Percentiles rank a stretch among this genome's conserved stretches.
Conservation (phyloP, 768 basidiomycete genomes). For the Calocybe indica region DNA sequence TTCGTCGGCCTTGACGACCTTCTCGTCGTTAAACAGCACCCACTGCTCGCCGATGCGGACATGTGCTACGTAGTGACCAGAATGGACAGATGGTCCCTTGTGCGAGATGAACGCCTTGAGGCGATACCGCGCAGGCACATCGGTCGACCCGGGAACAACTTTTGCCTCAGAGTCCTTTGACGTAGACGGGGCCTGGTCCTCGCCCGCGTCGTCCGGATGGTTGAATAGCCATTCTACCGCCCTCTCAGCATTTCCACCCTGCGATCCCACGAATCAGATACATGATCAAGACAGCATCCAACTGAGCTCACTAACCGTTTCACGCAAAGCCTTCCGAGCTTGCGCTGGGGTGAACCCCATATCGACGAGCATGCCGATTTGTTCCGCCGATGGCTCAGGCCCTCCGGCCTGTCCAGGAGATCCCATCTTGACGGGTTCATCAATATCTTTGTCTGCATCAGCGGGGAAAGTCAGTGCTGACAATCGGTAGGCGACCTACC, state of each 20-base stretch:
- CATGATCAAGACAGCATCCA: background rate
- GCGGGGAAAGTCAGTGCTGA: background rate
- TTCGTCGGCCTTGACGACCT: slow-evolving; percentile 84
- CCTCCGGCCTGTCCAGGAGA: slow-evolving; percentile 16
- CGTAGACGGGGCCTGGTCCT: slow-evolving; percentile 31
- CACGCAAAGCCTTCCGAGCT: slow-evolving; percentile 78
- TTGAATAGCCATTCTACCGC: slow-evolving; percentile 97
- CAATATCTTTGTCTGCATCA: slow-evolving; percentile 59
- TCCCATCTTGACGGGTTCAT: slow-evolving; percentile 54
- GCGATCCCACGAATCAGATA: background rate
- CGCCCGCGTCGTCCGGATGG: slow-evolving; percentile 83
- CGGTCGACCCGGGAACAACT: slow-evolving; percentile 39
- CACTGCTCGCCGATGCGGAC: slow-evolving; percentile 57
- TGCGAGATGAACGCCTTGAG: slow-evolving; percentile 96
- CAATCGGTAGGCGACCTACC: slow-evolving; percentile 36
- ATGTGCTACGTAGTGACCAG: slow-evolving; percentile 90
- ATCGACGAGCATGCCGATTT: slow-evolving; percentile 69
- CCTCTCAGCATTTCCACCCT: slow-evolving; percentile 74
- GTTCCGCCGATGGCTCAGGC: slow-evolving; percentile 61
- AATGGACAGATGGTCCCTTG: slow-evolving; percentile 94
- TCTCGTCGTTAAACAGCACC: slow-evolving; percentile 96
- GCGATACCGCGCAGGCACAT: slow-evolving; percentile 69
- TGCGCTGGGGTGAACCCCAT: slow-evolving; percentile 91
- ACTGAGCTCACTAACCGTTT: slow-evolving; percentile 56
- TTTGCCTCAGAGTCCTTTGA: slow-evolving; percentile 14